A percentile compares a stretch with the other conserved stretches of the same genome.
phyloP scores from a whole-genome alignment of 2,329 filamentous ascomycete genomes.

The Botrytis sinoallii region DNA sequence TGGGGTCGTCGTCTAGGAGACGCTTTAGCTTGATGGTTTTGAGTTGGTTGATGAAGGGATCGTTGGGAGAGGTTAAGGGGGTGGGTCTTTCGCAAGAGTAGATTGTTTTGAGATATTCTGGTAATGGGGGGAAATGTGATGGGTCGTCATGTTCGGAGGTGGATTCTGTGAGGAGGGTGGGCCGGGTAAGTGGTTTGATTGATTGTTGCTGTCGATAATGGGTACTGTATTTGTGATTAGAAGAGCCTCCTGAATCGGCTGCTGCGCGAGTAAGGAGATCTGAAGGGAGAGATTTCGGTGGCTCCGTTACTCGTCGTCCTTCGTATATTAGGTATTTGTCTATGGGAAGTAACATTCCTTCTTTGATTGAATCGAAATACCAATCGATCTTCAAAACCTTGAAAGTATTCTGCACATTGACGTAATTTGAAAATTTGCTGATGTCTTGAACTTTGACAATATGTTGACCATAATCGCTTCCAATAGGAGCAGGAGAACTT shows the following conservation, averaged over 20 bases:
- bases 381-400: constrained; percentile 58
- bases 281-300: not conserved
- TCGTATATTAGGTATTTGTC: constrained; percentile 54
- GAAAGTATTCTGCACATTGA: constrained; percentile 36
- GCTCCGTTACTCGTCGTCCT: constrained; percentile 38
- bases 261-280: constrained; percentile 30
- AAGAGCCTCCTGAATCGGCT: constrained; percentile 29
- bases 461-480: not conserved
- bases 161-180: constrained; percentile 55
- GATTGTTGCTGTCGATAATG: constrained; percentile 20
- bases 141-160: constrained; percentile 74
- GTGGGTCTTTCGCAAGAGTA: constrained; percentile 84
- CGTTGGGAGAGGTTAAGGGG: constrained; percentile 67
- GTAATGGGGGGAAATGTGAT: constrained; percentile 58
- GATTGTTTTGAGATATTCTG: constrained; percentile 60
- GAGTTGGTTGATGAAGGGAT: constrained; percentile 69
- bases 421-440: not conserved
- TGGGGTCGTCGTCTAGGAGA: constrained; percentile 67
- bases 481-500: not conserved
- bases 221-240: constrained; percentile 23
- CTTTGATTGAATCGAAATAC: constrained; percentile 52
- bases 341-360: constrained; percentile 46
- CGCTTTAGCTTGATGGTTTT: constrained; percentile 71
- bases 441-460: not conserved
- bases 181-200: constrained; percentile 36